Evolutionary conservation across 768 basidiomycete species (phyloP), one percentile per base, ranked within the genome.

Genomic region (Termitomyces sp.): DNA sequence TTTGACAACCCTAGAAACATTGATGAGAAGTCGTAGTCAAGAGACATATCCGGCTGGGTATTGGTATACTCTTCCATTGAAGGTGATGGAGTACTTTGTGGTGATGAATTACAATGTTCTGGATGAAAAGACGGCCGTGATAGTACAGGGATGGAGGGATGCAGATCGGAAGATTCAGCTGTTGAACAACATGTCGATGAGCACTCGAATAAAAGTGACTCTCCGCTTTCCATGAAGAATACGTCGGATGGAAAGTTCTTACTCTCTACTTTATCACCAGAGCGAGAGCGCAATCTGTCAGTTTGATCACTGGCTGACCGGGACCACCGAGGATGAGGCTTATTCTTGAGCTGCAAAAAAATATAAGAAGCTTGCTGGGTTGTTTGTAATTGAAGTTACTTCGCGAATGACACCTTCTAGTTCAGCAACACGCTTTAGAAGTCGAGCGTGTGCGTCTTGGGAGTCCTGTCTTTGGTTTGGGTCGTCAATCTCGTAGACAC

Each of bases 341-440:
- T 87, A 60, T 87, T 85, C 68, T 87, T 88, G 56, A 92, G 68
- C 83, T 92, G 47, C 51, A 29, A 59, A n/a, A n/a, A 53, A 48
- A 20, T 6, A 18, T 58, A 26, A 51, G 29, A 42, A 45, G 71
- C 71, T 31, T 81, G 63, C 71, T 39, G 22, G 26, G 44, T 10
- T 53, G 28, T 13, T 49, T 10, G 24, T 13, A 26, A 41, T 37
- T 46, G 33, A 22, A 65, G 69, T 57, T 64, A 85, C 87, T 77
- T 88, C 88, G n/a, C 90, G 82, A 60, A 92, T 87, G 37, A 92
- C 88, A 51, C 87, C 86, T 70, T 93, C 90, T 0, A 93, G 78
- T 64, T 93, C 90, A 28, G 89, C 89, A 24, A 92, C 86, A 47
- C 90, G 82, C 59, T 83, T 82, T 54, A 88, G 79, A 22, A 92